Conservation (phyloP, 2,329 filamentous ascomycete genomes). For the Xylaria sp. region DNA sequence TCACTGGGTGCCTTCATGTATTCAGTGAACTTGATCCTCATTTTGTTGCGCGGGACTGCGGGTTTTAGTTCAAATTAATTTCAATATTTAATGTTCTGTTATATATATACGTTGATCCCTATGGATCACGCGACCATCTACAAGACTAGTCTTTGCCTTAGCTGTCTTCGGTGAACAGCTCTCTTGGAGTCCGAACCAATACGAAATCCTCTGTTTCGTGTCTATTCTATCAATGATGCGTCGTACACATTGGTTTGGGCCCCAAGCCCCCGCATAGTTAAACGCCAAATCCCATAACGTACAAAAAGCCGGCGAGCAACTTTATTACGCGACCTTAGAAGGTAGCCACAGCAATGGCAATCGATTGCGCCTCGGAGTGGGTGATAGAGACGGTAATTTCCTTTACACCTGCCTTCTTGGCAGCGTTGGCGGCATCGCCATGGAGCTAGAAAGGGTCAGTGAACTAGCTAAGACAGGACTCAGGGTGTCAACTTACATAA, state of each 20-base stretch:
- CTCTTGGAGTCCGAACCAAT: conserved; percentile 8
- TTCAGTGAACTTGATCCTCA: not conserved
- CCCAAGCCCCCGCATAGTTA: conserved; percentile 7
- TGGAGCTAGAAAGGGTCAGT: conserved; percentile 74
- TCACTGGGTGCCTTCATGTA: not conserved
- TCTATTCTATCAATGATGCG: conserved; percentile 8
- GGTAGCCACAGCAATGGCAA: conserved; percentile 89
- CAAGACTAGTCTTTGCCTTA: not conserved
- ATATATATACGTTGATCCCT: conserved; percentile 1
- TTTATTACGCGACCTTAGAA: conserved; percentile 61
- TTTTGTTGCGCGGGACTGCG: no score
- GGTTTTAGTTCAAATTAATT: not conserved
- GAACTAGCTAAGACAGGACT: conserved; percentile 26
- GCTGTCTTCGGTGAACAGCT: conserved; percentile 2
- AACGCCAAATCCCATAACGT: conserved; percentile 34
- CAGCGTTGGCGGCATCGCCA: conserved; percentile 83
- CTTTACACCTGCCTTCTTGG: conserved; percentile 88
- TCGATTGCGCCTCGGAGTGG: conserved; percentile 92
- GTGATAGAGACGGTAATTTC: conserved; percentile 93
- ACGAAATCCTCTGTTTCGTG: conserved; percentile 6
- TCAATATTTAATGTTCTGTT: conserved; percentile 11
- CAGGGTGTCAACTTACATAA: conserved; percentile 69
- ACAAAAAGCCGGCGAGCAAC: conserved; percentile 22
- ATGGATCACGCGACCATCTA: not conserved
- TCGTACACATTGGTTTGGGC: conserved; percentile 22